Conservation (phyloP, 495 filamentous ascomycete genomes). For the Penicillium paxilli region DNA sequence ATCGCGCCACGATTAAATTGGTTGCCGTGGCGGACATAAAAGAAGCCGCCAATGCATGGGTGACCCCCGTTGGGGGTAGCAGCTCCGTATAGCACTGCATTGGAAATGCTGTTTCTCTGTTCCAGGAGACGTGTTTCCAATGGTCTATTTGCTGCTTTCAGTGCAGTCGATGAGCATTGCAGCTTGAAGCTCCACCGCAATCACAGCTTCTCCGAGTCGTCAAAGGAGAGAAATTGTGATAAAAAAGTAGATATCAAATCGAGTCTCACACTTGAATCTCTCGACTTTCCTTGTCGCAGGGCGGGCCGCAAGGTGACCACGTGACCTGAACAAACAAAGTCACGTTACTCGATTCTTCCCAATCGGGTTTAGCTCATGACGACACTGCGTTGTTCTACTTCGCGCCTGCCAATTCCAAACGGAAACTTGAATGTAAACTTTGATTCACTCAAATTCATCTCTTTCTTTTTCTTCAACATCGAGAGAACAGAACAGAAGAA, state of each 20-base stretch:
- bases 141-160: constrained; percentile 16
- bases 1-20: constrained; percentile 86
- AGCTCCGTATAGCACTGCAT: constrained; percentile 91
- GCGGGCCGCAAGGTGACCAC: not conserved
- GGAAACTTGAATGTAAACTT: not conserved
- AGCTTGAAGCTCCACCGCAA: not conserved
- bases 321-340: not conserved
- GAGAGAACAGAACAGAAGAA: too few species aligned
- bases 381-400: constrained; percentile 14
- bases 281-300: not conserved
- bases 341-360: not conserved
- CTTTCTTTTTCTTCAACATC: too few species aligned
- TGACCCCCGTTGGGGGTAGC: constrained; percentile 87
- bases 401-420: not conserved
- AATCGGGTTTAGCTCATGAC: constrained; percentile 10
- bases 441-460: not conserved
- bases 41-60: constrained; percentile 77
- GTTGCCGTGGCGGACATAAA: constrained; percentile 72
- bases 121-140: constrained; percentile 9
- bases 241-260: too few species aligned
- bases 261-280: not conserved
- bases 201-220: not conserved
- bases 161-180: constrained; percentile 5
- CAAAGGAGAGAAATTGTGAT: not conserved
- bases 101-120: constrained; percentile 3